Percentiles rank a stretch among this genome's conserved stretches.
phyloP scores from a whole-genome alignment of 805 yeast species.

The Metschnikowia orientalis region DNA sequence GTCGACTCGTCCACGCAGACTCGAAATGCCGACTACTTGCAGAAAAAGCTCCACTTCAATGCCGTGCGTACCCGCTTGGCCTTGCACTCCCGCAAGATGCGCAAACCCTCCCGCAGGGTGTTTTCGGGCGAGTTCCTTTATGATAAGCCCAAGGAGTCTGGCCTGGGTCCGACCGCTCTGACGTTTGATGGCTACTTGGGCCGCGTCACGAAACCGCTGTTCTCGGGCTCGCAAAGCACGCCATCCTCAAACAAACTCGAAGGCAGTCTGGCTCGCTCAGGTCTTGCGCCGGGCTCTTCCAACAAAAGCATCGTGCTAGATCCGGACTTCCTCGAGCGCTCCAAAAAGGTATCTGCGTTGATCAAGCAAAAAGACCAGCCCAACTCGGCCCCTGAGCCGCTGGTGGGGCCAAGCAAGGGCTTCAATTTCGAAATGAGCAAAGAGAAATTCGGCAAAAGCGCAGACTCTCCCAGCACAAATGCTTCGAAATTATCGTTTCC shows the following conservation, averaged over 20 bases:
- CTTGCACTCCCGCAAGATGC: conserved; percentile 7
- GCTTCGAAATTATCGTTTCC: too few relatives aligned
- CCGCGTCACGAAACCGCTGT: conserved; percentile 28
- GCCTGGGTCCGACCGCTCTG: conserved; percentile 8
- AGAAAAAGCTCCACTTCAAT: conserved; percentile 26
- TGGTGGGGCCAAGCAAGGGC: conserved; percentile 32
- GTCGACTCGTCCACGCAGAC: conserved; percentile 44
- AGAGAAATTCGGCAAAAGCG: conserved; percentile 19
- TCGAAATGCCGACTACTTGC: conserved; percentile 27
- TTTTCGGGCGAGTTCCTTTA: conserved; percentile 37
- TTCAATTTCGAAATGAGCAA: conserved; percentile 34
- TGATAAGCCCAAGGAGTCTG: conserved; percentile 21
- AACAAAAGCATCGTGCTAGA: conserved; percentile 21
- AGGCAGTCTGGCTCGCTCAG: too few relatives aligned
- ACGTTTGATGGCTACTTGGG: conserved; percentile 34
- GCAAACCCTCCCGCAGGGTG: conserved; percentile 21
- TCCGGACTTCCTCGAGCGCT: conserved; percentile 22
- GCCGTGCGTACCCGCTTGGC: conserved; percentile 17
- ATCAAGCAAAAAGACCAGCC: conserved; percentile 29
- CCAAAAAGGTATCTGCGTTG: conserved; percentile 25
- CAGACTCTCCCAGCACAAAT: conserved; percentile 1
- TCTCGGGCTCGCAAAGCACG: too few relatives aligned
- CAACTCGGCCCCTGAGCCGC: conserved; percentile 1
- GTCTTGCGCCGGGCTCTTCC: too few relatives aligned
- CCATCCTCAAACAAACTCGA: too few relatives aligned